Base-by-base conservation (phyloP, 1,139 yeast species). In the Yamadazyma membranifaciens region DNA sequence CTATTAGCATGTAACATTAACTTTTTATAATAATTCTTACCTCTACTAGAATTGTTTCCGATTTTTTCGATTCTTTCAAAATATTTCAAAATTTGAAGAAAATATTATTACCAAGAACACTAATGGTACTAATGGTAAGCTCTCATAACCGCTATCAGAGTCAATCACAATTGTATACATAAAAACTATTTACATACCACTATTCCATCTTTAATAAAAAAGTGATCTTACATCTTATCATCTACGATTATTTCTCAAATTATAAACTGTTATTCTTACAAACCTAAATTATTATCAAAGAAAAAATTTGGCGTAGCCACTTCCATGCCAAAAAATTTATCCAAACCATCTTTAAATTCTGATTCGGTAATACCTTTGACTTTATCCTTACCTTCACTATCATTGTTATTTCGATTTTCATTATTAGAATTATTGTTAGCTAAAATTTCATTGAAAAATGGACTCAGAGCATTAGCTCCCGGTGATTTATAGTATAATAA, bases 261-360 rank as follows among this genome's bases (percentile, higher is more conserved):
- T n/a, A n/a, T n/a, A n/a, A n/a, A 22, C 17, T 6, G 6, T 14
- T 32, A 26, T 17, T 24, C 11, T 11, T 46, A 56, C 11, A 50
- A 36, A 11, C 67, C 66, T 32, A 61, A 44, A 42, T 63, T 66
- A 39, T 65, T 65, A 45, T 69, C 75, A 43, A 59, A 66, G 50
- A 70, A 68, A 43, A 64, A 67, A 46, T 69, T 69, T 9, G 75
- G 75, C 40, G 67, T 37, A 44, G 24, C 34, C 43, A 43, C 13
- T 37, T 45, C 40, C 22, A 45, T 47, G 3, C 45, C 51, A 26
- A 49, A 47, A 10, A 44, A 42, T 34, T 43, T 44, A 32, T 45
- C 50, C 11, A 49, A 35, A 16, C 36, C 37, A 27, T 44, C 47
- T 15, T 34, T 40, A 35, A 46, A 41, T 12, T 50, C 47, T 4